These are phyloP conservation scores for Peniophora sp. DNA, from an alignment of 1,284 basidiomycete genomes.

Conservation along the genomic window DNA sequence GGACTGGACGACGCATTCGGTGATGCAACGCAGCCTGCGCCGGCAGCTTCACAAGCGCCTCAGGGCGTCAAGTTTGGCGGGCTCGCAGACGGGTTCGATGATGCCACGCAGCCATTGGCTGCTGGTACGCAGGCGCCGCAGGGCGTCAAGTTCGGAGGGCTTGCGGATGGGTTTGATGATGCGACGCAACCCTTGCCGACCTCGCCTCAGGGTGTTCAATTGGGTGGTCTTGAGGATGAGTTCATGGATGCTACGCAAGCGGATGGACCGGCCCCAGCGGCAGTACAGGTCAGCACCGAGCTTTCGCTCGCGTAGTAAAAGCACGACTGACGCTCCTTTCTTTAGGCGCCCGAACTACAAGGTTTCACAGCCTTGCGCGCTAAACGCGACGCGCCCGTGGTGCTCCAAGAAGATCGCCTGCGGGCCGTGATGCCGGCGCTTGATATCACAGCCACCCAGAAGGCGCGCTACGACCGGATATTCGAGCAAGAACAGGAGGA, in stretches of 20 bases:
- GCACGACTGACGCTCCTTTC: not conserved
- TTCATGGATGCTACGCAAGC: not conserved
- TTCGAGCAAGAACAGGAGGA: not conserved
- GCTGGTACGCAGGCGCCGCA: not conserved
- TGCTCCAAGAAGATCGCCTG: not conserved
- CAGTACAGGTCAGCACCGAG: not conserved
- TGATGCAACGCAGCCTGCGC: not conserved
- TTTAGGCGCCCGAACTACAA: too few relatives aligned
- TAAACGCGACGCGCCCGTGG: too few relatives aligned
- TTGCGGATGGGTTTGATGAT: not conserved
- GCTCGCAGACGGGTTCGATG: not conserved
- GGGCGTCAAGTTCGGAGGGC: not conserved
- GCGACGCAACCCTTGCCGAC: not conserved
- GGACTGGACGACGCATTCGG: not conserved
- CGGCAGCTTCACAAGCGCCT: not conserved
- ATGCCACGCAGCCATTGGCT: not conserved
- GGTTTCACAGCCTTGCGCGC: too few relatives aligned
- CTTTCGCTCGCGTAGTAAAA: not conserved
- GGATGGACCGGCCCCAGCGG: not conserved
- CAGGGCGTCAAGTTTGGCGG: not conserved
- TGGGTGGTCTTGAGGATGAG: too few relatives aligned
- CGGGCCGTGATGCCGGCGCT: not conserved
- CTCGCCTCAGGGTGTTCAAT: not conserved
- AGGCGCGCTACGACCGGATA: not conserved
- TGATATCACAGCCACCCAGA: not conserved